Base-by-base conservation (phyloP, 2,329 filamentous ascomycete genomes). In the Xylaria sp. region DNA sequence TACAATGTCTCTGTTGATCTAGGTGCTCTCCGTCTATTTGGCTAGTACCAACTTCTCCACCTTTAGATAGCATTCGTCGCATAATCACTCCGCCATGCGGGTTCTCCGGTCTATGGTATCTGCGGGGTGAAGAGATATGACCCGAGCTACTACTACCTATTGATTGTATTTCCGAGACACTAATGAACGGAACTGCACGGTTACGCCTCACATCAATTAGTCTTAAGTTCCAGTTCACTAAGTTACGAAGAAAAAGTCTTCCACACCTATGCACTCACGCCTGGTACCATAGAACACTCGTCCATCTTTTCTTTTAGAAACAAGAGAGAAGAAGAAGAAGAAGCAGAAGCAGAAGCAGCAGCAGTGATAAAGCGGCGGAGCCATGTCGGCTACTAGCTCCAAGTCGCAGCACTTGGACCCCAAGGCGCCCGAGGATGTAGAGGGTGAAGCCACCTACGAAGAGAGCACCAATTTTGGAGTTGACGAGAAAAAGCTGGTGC, bases 401-500 rank as follows among this genome's bases (percentile, higher is more conserved):
- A 71, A 75, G 21, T 69, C 71, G 65, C 72, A 71, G 59, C 68
- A 72, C n/a, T 69, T 71, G 23, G 73, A 76, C 42, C 21, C 32
- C 27, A 44, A 63, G n/a, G n/a, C 37, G 44, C 42, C 63, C 23
- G 48, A 50, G 57, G 42, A 61, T 29, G 50, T 66, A 10, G 71
- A 71, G 37, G 59, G 55, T 48, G 63, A 48, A 10, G 63, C 57
- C 42, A 66, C 47, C n/a, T 32, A 65, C 18, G 67, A 59, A 16
- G 65, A 70, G 50, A 67, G 70, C 25, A 48, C 66, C 44, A 68
- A 66, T 23, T 71, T 73, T 60, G 71, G 60, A 3, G 73, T 75
- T n/a, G 77, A 81, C n/a, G 84, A 92, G 79, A 83, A 82, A 73
- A 85, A 83, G 71, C 82, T 93, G 25, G 82, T 92, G 51, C 83